Conservation (phyloP, 2,329 filamentous ascomycete species). For the Exophiala phaeomuriformis region DNA sequence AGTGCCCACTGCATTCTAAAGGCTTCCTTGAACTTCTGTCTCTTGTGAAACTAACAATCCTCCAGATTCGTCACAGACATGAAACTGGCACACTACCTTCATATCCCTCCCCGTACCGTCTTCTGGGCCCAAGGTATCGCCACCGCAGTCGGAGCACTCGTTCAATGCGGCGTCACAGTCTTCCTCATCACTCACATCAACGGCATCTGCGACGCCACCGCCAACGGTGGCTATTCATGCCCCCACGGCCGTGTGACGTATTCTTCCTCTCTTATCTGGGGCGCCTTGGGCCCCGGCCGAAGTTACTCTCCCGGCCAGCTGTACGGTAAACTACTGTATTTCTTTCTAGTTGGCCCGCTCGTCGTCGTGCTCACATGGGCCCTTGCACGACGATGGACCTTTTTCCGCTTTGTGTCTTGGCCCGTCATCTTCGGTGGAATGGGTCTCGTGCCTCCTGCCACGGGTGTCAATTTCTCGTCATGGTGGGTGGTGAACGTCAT, state of each 20-base stretch:
- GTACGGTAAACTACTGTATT: slow-evolving; percentile 46
- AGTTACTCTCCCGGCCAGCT: slow-evolving; percentile 44
- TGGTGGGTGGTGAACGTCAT: slow-evolving; percentile 34
- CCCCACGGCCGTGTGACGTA: slow-evolving; percentile 45
- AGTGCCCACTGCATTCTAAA: not conserved
- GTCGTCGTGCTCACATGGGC: slow-evolving; percentile 38
- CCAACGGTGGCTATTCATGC: slow-evolving; percentile 44
- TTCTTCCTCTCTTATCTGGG: slow-evolving; percentile 46
- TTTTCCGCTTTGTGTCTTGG: slow-evolving; percentile 24
- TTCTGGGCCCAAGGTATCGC: slow-evolving; percentile 46
- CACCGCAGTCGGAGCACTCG: slow-evolving; percentile 42
- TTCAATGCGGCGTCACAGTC: slow-evolving; percentile 35
- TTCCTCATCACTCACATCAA: slow-evolving; percentile 38
- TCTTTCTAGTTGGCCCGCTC: slow-evolving; percentile 43
- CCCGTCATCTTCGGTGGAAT: slow-evolving; percentile 31
- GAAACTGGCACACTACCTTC: slow-evolving; percentile 48
- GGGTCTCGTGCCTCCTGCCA: slow-evolving; percentile 25
- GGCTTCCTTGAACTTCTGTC: not conserved
- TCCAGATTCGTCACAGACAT: slow-evolving; percentile 36
- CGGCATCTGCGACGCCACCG: slow-evolving; percentile 37
- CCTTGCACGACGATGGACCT: not conserved
- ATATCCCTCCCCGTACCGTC: slow-evolving; percentile 43
- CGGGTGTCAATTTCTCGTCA: slow-evolving; percentile 34
- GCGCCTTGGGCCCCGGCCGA: slow-evolving; percentile 45
- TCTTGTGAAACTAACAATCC: slow-evolving; percentile 25